Evolutionary conservation across 2,329 filamentous ascomycete species (phyloP).

Genomic region (Colletotrichum liriopes): DNA sequence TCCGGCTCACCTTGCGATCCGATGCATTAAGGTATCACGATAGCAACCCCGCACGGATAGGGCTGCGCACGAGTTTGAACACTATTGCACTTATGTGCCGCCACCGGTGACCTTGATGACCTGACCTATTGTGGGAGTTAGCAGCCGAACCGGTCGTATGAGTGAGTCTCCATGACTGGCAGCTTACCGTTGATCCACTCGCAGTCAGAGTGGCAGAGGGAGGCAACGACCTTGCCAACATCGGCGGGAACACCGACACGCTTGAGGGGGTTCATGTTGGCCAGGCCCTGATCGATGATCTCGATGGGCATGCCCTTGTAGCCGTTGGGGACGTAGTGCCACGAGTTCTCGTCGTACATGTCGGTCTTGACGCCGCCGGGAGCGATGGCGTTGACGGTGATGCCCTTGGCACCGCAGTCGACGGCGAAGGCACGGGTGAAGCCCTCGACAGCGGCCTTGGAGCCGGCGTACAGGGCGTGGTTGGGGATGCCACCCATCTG

Average conservation of each 20-base stretch:
- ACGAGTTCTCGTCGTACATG: conserved; percentile 82
- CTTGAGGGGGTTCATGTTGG: conserved; percentile 71
- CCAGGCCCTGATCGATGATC: conserved; percentile 69
- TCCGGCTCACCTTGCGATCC: conserved; percentile 29
- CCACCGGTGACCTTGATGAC: conserved; percentile 58
- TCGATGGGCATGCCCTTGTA: conserved; percentile 66
- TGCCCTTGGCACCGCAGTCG: conserved; percentile 77
- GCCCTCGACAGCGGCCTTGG: conserved; percentile 81
- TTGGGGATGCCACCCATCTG: conserved; percentile 77
- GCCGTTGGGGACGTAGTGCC: conserved; percentile 75
- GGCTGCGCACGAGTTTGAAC: background rate
- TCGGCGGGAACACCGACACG: conserved; percentile 72
- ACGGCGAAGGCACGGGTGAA: conserved; percentile 81
- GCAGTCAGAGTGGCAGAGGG: conserved; percentile 70
- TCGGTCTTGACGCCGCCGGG: conserved; percentile 83
- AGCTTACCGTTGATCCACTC: conserved; percentile 76
- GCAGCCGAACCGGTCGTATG: conserved; percentile 69
- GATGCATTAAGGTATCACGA: conserved; percentile 31
- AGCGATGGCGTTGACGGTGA: conserved; percentile 82
- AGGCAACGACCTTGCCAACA: conserved; percentile 71
- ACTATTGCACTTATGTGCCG: conserved; percentile 37
- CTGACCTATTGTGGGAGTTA: conserved; percentile 57
- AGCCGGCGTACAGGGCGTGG: conserved; percentile 80
- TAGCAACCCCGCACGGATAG: conserved; percentile 28
- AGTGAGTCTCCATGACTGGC: background rate